Evolutionary conservation across 208 protist genomes (phyloP).

Genomic region (Acanthamoeba triangularis): DNA sequence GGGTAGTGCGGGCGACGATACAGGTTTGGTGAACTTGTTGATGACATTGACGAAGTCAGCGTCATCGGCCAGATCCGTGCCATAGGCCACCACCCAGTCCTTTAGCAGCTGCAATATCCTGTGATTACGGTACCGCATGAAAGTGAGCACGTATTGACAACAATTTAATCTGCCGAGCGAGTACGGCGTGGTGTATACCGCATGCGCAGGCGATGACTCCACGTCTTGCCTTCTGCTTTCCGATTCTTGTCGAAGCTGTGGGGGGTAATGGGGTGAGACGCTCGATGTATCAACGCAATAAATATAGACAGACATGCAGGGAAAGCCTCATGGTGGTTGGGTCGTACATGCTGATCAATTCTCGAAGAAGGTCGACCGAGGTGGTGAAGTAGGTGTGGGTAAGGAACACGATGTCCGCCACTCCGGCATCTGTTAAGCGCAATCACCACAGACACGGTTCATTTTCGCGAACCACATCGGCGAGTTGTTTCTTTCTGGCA

Average conservation of each 20-base stretch:
- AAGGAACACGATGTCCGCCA: slow-evolving; percentile 48
- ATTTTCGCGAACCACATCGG: not conserved
- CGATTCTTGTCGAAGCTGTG: not conserved
- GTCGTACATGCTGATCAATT: slow-evolving; percentile 65
- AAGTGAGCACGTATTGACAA: not conserved
- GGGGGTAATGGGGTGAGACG: not conserved
- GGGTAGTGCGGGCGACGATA: not conserved
- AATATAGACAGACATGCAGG: not conserved
- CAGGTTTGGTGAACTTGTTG: slow-evolving; percentile 43
- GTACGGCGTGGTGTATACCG: not conserved
- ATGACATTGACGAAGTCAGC: not conserved
- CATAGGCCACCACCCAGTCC: slow-evolving; percentile 12
- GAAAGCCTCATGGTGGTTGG: not conserved
- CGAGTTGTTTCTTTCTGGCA: not conserved
- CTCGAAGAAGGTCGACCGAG: slow-evolving; percentile 31
- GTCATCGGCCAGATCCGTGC: slow-evolving; percentile 4
- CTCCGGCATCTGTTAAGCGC: not conserved
- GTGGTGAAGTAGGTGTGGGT: slow-evolving; percentile 77
- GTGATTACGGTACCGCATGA: not conserved
- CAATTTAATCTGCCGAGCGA: not conserved
- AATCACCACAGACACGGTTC: not conserved
- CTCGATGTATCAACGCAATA: too few relatives aligned
- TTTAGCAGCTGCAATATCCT: slow-evolving; percentile 4
- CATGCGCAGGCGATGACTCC: not conserved
- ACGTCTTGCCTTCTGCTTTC: slow-evolving; percentile 19